Evolutionary conservation across 352 stramenopile genomes (phyloP).

Genomic region (Plasmopara muralis): DNA sequence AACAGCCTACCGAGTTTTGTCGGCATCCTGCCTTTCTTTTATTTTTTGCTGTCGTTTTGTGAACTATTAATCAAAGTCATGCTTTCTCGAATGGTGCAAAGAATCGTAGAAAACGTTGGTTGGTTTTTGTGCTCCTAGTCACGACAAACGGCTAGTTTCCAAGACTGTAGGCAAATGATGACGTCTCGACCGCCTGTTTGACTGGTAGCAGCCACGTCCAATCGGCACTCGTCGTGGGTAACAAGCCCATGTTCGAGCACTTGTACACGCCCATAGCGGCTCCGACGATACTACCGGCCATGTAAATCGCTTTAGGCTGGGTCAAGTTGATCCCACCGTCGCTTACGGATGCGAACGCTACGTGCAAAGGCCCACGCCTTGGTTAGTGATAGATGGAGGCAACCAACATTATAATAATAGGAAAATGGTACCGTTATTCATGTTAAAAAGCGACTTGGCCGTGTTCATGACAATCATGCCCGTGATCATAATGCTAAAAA

Average conservation of each 20-base stretch:
- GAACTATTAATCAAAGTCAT: too few species aligned
- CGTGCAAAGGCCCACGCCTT: background rate
- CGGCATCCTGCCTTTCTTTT: constrained; percentile 6
- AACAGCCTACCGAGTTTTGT: constrained; percentile 22
- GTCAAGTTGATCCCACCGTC: constrained; percentile 74
- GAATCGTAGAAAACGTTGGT: too few species aligned
- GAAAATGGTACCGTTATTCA: constrained; percentile 40
- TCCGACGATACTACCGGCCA: constrained; percentile 82
- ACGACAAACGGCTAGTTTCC: constrained; percentile 15
- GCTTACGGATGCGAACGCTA: constrained; percentile 71
- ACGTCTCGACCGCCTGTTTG: constrained; percentile 73
- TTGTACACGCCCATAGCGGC: constrained; percentile 90
- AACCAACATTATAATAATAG: background rate
- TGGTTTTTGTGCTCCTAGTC: background rate
- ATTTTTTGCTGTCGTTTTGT: constrained; percentile 11
- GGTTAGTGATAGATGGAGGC: background rate
- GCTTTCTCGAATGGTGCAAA: too few species aligned
- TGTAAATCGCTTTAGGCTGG: constrained; percentile 87
- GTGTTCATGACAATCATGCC: constrained; percentile 91
- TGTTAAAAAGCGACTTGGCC: constrained; percentile 85
- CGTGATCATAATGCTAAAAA: constrained; percentile 94
- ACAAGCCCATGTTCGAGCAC: constrained; percentile 86
- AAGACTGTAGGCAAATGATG: constrained; percentile 52
- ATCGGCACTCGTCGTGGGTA: constrained; percentile 88
- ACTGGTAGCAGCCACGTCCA: constrained; percentile 89